phyloP scores from a whole-genome alignment of 225 moss, liverwort and hornwort genomes.

The Physcomitrium patens region DNA sequence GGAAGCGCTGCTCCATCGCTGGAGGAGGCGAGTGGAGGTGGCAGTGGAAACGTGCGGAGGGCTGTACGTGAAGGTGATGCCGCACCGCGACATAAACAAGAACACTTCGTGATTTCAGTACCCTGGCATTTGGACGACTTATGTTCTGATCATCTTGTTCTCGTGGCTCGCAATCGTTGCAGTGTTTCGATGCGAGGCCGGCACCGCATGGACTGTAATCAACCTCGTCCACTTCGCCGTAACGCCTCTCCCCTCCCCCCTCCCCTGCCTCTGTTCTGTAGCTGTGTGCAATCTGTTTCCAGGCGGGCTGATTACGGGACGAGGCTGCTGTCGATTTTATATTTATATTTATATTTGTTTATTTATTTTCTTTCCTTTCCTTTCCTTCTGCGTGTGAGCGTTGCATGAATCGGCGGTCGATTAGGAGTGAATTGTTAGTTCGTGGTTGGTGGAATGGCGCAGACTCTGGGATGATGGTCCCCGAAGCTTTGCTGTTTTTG shows the following conservation, averaged over 20 bases:
- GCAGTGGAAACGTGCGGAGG: slow-evolving; percentile 61
- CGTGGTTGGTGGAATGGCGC: not conserved
- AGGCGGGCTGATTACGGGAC: too few species aligned
- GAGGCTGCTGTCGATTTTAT: not conserved
- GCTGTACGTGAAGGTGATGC: slow-evolving; percentile 91
- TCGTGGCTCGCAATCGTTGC: slow-evolving; percentile 94
- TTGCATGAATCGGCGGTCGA: not conserved
- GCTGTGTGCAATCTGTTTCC: not conserved
- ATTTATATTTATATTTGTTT: too few species aligned
- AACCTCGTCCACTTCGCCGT: slow-evolving; percentile 94
- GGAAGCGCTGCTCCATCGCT: slow-evolving; percentile 62
- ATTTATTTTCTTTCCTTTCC: too few species aligned
- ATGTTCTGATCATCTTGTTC: slow-evolving; percentile 87
- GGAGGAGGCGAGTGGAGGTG: slow-evolving; percentile 57
- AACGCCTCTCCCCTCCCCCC: slow-evolving; percentile 14
- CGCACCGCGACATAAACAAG: slow-evolving; percentile 97
- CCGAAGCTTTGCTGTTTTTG: not conserved
- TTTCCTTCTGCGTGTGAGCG: not conserved
- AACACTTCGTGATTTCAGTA: slow-evolving; percentile 98
- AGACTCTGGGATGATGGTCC: not conserved
- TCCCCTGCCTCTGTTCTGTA: not conserved
- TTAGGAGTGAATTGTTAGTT: not conserved
- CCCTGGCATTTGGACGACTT: slow-evolving; percentile 97
- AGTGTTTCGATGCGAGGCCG: slow-evolving; percentile 84
- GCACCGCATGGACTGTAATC: slow-evolving; percentile 95